Conservation (phyloP, 2,329 filamentous ascomycete genomes). For the Ceratocystis huliohia region DNA sequence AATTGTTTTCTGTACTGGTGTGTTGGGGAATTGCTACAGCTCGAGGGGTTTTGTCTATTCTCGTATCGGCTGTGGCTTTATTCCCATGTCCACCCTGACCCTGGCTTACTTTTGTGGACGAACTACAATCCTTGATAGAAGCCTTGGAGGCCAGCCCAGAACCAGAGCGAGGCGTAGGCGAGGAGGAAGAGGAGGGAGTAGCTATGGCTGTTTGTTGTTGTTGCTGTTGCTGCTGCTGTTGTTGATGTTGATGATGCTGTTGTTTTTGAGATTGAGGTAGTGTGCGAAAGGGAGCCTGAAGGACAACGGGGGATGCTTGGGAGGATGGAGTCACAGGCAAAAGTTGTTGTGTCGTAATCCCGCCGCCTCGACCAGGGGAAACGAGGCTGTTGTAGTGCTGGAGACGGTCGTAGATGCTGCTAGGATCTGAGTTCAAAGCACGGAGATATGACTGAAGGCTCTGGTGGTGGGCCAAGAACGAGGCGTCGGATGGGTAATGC, state of each 20-base stretch:
- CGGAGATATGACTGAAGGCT: constrained; percentile 43
- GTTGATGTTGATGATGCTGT: background rate
- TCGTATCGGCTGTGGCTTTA: constrained; percentile 4
- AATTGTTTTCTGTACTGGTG: background rate
- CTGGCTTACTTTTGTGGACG: constrained; percentile 8
- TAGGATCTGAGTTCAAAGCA: constrained; percentile 40
- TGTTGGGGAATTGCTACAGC: background rate
- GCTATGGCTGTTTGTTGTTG: background rate
- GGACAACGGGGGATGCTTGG: constrained; percentile 1
- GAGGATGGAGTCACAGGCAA: constrained; percentile 44
- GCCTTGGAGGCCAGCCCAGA: constrained; percentile 4
- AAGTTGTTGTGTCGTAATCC: constrained; percentile 41
- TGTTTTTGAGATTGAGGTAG: background rate
- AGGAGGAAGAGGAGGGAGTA: background rate
- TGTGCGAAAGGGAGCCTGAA: constrained; percentile 7
- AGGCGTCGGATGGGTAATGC: constrained; percentile 23
- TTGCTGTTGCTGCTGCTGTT: background rate
- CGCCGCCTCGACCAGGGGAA: constrained; percentile 43
- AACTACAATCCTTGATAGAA: constrained; percentile 9
- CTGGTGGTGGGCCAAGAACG: constrained; percentile 32
- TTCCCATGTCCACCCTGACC: constrained; percentile 16
- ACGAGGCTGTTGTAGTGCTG: constrained; percentile 54
- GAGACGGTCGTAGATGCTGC: constrained; percentile 49
- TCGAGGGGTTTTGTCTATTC: constrained; percentile 6
- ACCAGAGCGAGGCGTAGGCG: background rate